Evolutionary conservation across 1,284 basidiomycete species (phyloP).

Genomic region (Melampsora larici-populina): DNA sequence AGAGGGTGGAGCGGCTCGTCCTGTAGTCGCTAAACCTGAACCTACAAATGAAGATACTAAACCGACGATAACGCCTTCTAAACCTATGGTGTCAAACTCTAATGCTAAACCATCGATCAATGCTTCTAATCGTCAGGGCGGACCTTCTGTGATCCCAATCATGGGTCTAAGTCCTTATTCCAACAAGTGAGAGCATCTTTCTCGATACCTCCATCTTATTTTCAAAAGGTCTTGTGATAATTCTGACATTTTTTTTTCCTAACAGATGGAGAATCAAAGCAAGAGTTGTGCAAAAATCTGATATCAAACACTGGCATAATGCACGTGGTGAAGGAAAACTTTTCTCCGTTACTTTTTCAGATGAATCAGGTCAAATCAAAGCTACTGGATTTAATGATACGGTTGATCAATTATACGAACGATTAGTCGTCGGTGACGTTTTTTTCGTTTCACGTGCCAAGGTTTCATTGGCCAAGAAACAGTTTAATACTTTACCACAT

Average conservation of each 20-base stretch:
- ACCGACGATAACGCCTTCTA: conserved; percentile 45
- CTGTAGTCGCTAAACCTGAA: conserved; percentile 46
- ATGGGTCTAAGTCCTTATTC: conserved; percentile 94
- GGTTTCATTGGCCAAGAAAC: conserved; percentile 94
- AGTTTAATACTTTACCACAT: conserved; percentile 84
- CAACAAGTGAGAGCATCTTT: conserved; percentile 64
- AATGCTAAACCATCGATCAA: conserved; percentile 49
- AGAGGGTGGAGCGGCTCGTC: conserved; percentile 45
- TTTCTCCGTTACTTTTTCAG: conserved; percentile 89
- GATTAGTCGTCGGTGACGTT: conserved; percentile 85
- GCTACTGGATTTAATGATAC: conserved; percentile 87
- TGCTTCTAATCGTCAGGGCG: conserved; percentile 45
- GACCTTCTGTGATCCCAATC: conserved; percentile 70
- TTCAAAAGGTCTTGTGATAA: not conserved
- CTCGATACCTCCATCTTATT: not conserved
- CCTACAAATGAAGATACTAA: conserved; percentile 48
- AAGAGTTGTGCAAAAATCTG: conserved; percentile 82
- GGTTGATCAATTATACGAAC: conserved; percentile 77
- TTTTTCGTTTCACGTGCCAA: conserved; percentile 87
- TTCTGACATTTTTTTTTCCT: not conserved
- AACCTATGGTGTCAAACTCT: conserved; percentile 49
- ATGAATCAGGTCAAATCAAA: conserved; percentile 88
- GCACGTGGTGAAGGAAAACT: conserved; percentile 88
- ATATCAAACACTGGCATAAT: conserved; percentile 87
- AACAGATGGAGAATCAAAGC: conserved; percentile 88